Evolutionary conservation across 352 stramenopile genomes (phyloP), one percentile per base, ranked within the genome.

Genomic region (Pythium dissotocum): DNA sequence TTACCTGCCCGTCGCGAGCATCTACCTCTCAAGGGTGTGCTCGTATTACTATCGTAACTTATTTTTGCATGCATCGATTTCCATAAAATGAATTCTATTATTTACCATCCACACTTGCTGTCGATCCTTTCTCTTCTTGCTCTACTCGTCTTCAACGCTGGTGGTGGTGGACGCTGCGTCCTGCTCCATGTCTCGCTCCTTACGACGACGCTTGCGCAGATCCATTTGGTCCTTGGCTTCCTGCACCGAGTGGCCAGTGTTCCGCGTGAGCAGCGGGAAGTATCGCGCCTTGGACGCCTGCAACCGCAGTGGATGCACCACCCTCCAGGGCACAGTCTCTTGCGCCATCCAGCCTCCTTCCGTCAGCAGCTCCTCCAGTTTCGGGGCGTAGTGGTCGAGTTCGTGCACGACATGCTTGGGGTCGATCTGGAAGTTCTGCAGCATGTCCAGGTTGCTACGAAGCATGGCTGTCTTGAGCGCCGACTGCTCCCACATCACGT

Each of bases 401-500:
- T 93, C 84, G 21, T 78, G 72, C 40, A 91, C 78, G 48, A 87
- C 82, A 21, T 70, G 40, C 24, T 70, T 62, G 32, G 73, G 71
- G 28, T 82, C 65, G 7, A 95, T 70, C 0, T 64, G 58, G 24
- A 93, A 82, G 6, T 55, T 38, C 28, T 86, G 76, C 6, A 95
- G 65, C 58, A 77, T 77, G 65, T 94, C 75, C 24, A 95, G 61
- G 56, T 94, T 76, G 68, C 82, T 94, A 9, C 83, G 78, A 44
- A 93, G 67, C 71, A 94, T 89, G 21, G 84, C 82, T 6, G 83
- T 80, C 69, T 89, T 82, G 48, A 95, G 79, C 12, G 69, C 81
- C 28, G 80, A 80, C 35, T 88, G 72, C 65, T 98, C 89, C 92
- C 93, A 98, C 67, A 89, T 82, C 21, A 79, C 58, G 63, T 89